A percentile compares a stretch with the other conserved stretches of the same genome.
phyloP scores from a whole-genome alignment of 2,329 filamentous ascomycete species.

The Elsinoe ampelina region DNA sequence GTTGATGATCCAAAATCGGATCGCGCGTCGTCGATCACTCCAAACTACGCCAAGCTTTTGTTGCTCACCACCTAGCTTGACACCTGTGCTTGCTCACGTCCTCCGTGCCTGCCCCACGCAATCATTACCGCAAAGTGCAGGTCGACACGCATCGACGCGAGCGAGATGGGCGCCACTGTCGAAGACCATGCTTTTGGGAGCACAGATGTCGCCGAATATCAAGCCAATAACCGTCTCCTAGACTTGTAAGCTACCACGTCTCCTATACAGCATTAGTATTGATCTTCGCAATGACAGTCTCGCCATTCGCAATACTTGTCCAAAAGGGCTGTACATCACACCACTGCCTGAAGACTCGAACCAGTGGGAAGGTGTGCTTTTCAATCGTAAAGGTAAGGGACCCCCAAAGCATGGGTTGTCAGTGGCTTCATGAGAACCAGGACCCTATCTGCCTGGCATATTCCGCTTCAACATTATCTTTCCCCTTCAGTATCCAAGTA shows the following conservation, averaged over 20 bases:
- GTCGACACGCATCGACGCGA: neutral
- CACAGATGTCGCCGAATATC: neutral
- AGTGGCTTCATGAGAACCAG: constrained; percentile 36
- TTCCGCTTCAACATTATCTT: constrained; percentile 88
- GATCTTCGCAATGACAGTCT: neutral
- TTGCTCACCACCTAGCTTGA: constrained; percentile 12
- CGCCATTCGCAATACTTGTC: constrained; percentile 50
- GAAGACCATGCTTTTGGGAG: neutral
- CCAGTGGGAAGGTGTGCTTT: constrained; percentile 84
- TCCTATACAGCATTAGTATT: neutral
- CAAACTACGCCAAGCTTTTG: neutral
- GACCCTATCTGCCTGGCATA: constrained; percentile 79
- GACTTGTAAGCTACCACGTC: constrained; percentile 13
- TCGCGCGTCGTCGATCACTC: constrained; percentile 2
- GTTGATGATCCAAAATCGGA: neutral
- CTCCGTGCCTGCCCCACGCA: neutral
- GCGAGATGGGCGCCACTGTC: neutral
- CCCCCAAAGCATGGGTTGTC: neutral
- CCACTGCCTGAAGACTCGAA: constrained; percentile 72
- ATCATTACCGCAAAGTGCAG: too few species aligned
- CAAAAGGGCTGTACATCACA: constrained; percentile 77
- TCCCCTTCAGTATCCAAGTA: constrained; percentile 64
- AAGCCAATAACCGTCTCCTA: constrained; percentile 15
- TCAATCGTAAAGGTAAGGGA: constrained; percentile 69
- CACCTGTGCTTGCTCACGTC: too few species aligned